These are phyloP conservation scores for Pyrenula aspistea DNA, from an alignment of 495 filamentous ascomycete species.

Conservation along the genomic window DNA sequence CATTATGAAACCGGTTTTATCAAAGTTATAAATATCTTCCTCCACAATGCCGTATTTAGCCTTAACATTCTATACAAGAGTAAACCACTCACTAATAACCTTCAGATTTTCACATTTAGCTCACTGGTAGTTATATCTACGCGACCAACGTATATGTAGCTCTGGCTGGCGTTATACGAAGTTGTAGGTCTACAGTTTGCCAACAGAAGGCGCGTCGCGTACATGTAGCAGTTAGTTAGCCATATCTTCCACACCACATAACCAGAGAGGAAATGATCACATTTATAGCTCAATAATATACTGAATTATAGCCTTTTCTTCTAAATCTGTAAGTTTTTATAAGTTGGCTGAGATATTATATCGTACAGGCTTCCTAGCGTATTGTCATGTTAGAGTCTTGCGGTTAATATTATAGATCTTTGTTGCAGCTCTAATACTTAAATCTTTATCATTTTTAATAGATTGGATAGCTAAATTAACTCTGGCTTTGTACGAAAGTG, in stretches of 20 bases:
- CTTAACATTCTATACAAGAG: slow-evolving; percentile 16
- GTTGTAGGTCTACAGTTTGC: slow-evolving; percentile 13
- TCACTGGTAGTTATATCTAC: slow-evolving; percentile 19
- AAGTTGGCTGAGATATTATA: slow-evolving; percentile 15
- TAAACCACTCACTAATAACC: slow-evolving; percentile 21
- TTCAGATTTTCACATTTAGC: slow-evolving; percentile 24
- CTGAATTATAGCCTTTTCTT: slow-evolving; percentile 19
- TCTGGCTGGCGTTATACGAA: slow-evolving; percentile 20
- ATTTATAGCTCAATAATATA: slow-evolving; percentile 23
- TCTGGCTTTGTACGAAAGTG: slow-evolving; percentile 8
- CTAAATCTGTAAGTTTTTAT: slow-evolving; percentile 3
- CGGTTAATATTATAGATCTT: slow-evolving; percentile 13
- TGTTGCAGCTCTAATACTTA: slow-evolving; percentile 6
- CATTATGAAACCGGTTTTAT: slow-evolving; percentile 31
- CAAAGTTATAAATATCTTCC: slow-evolving; percentile 34
- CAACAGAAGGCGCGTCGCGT: slow-evolving; percentile 10
- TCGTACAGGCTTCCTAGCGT: not conserved
- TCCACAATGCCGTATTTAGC: slow-evolving; percentile 23
- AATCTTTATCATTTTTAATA: slow-evolving; percentile 10
- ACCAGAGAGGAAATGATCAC: slow-evolving; percentile 14
- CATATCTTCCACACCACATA: slow-evolving; percentile 24
- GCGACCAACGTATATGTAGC: slow-evolving; percentile 17
- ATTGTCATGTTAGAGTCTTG: slow-evolving; percentile 10
- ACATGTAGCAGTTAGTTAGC: slow-evolving; percentile 18
- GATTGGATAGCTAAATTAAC: slow-evolving; percentile 11